Base-by-base conservation (phyloP, 2,329 filamentous ascomycete genomes). In the Venturia oleaginea region DNA sequence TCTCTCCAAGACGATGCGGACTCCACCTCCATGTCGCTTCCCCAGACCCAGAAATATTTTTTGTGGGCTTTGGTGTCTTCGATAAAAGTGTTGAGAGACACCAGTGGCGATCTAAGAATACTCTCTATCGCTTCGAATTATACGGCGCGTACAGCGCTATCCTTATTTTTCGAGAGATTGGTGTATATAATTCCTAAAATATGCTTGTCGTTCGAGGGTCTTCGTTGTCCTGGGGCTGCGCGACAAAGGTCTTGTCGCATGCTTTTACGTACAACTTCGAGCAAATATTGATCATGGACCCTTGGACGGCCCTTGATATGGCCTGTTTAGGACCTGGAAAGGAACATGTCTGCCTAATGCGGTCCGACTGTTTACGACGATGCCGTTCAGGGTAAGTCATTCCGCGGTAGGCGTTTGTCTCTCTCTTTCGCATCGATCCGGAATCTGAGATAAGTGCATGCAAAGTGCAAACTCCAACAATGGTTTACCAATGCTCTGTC, bases 21-120 rank as follows among this genome's bases (percentile, higher is more conserved):
- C 27, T 57, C 51, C 51, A n/a, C 17, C 51, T 34, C 51, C 51
- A 57, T 34, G 34, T 57, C 51, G 51, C 46, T 34, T 34, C 51
- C 51, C 51, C 51, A 57, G 51, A 57, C 51, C 51, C 51, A 57
- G 51, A n/a, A 57, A 57, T 27, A 34, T 37, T 22, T 30, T 13
- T 55, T 34, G 51, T 57, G 51, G 51, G 30, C 51, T 30, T 34
- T n/a, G 27, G 13, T 34, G 30, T 34, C 51, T 34, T 15, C 17
- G 17, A 34, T 5, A n/a, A 57, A 57, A 57, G 30, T 57, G 51
- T 57, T 57, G 51, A 57, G 51, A 57, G 51, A 57, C 51, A 34
- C 51, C 51, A 57, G 51, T 57, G 51, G 51, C 51, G 51, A 57
- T 37, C 51, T 27, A 15, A 1, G 27, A 22, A 32, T 32, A 32